These are phyloP conservation scores for Lentinula boryana DNA, from an alignment of 768 basidiomycete species.

Conservation along the genomic window DNA sequence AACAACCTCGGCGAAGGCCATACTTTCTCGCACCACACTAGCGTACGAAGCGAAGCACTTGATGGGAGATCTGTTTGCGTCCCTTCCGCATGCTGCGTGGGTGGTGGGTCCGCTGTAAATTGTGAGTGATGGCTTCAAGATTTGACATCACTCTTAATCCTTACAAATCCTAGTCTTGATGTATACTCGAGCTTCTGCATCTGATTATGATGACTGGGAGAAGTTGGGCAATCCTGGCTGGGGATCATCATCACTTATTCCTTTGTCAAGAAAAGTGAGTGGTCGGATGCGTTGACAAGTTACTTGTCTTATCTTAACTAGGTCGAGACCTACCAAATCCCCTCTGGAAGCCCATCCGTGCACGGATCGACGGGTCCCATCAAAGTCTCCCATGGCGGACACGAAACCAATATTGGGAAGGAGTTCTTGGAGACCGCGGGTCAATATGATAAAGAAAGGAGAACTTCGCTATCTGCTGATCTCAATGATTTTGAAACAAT, in stretches of 20 bases:
- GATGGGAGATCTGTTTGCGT: conserved; percentile 26
- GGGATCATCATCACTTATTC: conserved; percentile 36
- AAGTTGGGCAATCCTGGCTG: conserved; percentile 34
- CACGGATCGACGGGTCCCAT: conserved; percentile 34
- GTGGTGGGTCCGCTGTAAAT: conserved; percentile 44
- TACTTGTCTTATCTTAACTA: conserved; percentile 5
- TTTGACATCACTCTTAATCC: too few relatives aligned
- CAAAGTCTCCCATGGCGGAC: conserved; percentile 29
- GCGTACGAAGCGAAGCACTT: conserved; percentile 20
- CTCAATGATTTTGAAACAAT: conserved; percentile 23
- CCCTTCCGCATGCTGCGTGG: conserved; percentile 30
- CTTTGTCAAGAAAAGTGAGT: conserved; percentile 35
- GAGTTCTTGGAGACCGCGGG: conserved; percentile 31
- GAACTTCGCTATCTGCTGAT: conserved; percentile 19
- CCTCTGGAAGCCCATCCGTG: conserved; percentile 15
- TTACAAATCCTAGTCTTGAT: conserved; percentile 16
- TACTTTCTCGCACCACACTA: conserved; percentile 28
- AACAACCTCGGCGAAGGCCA: conserved; percentile 27
- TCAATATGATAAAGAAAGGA: conserved; percentile 29
- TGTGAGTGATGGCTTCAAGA: conserved; percentile 17
- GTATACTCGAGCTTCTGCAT: conserved; percentile 37
- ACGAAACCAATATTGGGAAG: conserved; percentile 24
- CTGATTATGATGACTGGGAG: conserved; percentile 45
- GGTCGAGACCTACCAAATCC: conserved; percentile 33
- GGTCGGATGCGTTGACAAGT: neutral